phyloP scores from a whole-genome alignment of 2,329 filamentous ascomycete species.

The Bipolaris sorokiniana region DNA sequence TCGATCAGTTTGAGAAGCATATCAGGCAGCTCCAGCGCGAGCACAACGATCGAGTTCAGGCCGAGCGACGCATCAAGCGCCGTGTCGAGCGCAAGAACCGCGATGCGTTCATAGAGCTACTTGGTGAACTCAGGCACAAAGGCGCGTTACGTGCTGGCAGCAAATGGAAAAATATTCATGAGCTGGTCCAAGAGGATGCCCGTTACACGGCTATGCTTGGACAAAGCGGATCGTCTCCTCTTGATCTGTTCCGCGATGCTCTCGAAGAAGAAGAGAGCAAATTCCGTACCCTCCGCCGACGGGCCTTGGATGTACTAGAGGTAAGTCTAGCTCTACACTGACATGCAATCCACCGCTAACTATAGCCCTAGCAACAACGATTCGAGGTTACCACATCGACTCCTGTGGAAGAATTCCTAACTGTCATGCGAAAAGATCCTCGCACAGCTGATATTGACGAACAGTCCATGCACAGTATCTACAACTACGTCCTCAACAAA shows the following conservation, averaged over 20 bases:
- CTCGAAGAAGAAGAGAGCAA: constrained; percentile 91
- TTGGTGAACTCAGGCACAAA: constrained; percentile 73
- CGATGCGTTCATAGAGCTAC: constrained; percentile 76
- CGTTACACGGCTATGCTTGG: constrained; percentile 85
- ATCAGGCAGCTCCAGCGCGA: constrained; percentile 89
- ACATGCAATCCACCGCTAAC: constrained; percentile 13
- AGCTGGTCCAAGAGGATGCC: constrained; percentile 76
- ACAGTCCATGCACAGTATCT: constrained; percentile 80
- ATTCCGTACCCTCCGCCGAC: constrained; percentile 79
- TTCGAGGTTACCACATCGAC: constrained; percentile 90
- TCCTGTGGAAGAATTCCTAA: constrained; percentile 84
- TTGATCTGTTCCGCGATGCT: constrained; percentile 95
- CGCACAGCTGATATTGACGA: constrained; percentile 86
- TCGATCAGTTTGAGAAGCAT: constrained; percentile 92
- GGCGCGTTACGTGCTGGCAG: constrained; percentile 87
- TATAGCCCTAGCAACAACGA: constrained; percentile 72
- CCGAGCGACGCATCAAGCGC: constrained; percentile 79
- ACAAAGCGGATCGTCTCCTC: constrained; percentile 80
- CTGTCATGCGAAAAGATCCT: constrained; percentile 81
- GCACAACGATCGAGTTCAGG: constrained; percentile 89
- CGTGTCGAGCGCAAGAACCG: constrained; percentile 85
- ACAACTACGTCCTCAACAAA: constrained; percentile 87
- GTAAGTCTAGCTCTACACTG: constrained; percentile 60
- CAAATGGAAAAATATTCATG: constrained; percentile 85
- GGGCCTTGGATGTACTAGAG: constrained; percentile 86